A percentile compares a stretch with the other conserved stretches of the same genome.
These are phyloP conservation scores for Chlorella ohadii DNA, from an alignment of 139 green algal species.

Conservation along the genomic window DNA sequence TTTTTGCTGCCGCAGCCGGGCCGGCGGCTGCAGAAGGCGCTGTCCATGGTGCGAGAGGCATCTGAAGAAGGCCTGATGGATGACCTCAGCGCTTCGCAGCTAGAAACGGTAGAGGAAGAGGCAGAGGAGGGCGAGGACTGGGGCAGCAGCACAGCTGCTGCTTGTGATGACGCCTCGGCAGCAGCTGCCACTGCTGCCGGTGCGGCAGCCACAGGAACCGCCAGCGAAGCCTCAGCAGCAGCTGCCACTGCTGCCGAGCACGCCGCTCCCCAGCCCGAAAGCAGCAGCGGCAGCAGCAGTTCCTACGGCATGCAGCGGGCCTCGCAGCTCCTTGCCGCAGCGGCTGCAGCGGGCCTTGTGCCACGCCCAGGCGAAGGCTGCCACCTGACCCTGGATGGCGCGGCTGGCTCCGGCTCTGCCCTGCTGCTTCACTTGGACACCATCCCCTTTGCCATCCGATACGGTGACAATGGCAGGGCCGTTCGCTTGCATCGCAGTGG, in stretches of 20 bases:
- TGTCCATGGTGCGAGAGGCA: not conserved
- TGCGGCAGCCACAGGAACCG: not conserved
- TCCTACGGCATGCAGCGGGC: no score
- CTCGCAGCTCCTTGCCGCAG: slow-evolving; percentile 1
- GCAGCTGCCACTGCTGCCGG: slow-evolving; percentile 19
- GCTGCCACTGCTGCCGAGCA: slow-evolving; percentile 11
- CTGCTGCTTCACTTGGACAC: slow-evolving; percentile 33
- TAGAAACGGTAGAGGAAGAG: not conserved
- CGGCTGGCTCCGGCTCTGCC: not conserved
- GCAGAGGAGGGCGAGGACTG: not conserved
- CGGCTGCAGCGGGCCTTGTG: slow-evolving; percentile 5
- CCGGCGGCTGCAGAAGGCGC: not conserved
- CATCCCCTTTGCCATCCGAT: slow-evolving; percentile 30
- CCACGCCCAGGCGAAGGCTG: slow-evolving; percentile 25
- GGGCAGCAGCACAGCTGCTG: not conserved
- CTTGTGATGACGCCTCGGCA: no score
- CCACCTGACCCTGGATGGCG: slow-evolving; percentile 1
- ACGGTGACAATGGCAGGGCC: not conserved
- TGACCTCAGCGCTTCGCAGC: no score
- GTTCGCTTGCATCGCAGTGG: no score
- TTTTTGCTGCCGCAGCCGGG: not conserved
- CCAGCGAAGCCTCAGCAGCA: not conserved
- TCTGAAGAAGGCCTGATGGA: not conserved
- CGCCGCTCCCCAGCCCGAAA: not conserved
- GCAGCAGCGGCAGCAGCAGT: no score